These are phyloP conservation scores for Cytospora piceae DNA, from an alignment of 2,329 filamentous ascomycete genomes.

Conservation along the genomic window DNA sequence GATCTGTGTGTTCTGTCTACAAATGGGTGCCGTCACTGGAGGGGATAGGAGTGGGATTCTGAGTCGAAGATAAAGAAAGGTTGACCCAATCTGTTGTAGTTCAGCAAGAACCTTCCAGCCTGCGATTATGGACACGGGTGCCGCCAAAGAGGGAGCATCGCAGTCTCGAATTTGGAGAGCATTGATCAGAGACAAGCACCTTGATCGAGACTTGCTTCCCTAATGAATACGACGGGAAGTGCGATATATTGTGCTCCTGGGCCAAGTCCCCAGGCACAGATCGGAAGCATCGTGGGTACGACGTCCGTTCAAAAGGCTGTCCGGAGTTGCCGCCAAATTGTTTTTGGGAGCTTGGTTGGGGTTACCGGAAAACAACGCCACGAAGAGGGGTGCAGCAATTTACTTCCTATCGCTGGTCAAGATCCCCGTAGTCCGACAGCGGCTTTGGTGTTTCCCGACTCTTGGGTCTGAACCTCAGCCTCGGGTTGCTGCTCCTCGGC, in stretches of 20 bases:
- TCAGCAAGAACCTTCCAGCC: background rate
- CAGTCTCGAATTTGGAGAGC: background rate
- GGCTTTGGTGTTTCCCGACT: background rate
- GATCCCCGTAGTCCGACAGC: slow-evolving; percentile 1
- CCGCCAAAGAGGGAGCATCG: background rate
- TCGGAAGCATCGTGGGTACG: background rate
- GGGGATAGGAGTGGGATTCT: background rate
- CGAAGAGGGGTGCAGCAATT: background rate
- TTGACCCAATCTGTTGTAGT: background rate
- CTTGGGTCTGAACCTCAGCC: background rate
- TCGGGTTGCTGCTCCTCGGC: background rate
- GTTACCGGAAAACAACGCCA: background rate
- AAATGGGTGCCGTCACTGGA: background rate
- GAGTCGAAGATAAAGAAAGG: background rate
- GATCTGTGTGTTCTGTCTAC: background rate
- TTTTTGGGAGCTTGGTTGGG: slow-evolving; percentile 36
- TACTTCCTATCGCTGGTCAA: background rate
- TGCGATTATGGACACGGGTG: background rate
- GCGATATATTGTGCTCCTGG: slow-evolving; percentile 8
- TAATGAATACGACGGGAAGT: background rate
- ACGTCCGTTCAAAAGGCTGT: slow-evolving; percentile 38
- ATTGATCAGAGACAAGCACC: background rate
- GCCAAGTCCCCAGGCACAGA: background rate
- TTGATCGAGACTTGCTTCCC: slow-evolving; percentile 1
- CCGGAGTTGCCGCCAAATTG: slow-evolving; percentile 42